Evolutionary conservation across 192 early-diverging fungal species (phyloP).

Genomic region (Mortierella hygrophila): DNA sequence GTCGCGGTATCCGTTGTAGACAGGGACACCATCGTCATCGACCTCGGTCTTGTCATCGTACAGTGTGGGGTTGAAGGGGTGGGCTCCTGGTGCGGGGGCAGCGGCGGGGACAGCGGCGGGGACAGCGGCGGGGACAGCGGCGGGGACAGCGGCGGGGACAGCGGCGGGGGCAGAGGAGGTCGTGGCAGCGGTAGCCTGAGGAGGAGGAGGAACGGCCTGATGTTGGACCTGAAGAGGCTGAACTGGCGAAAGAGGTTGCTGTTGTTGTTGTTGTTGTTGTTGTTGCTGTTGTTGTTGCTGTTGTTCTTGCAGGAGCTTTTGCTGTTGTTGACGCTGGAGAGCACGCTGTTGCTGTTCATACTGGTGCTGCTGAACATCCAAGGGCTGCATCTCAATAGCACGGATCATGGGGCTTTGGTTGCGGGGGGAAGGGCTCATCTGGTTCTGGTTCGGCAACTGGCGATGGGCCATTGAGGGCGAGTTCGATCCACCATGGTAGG

Average conservation of each 20-base stretch:
- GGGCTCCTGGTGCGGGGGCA: constrained; percentile 1
- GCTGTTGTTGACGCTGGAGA: constrained; percentile 40
- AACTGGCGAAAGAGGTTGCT: neutral
- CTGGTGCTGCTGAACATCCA: constrained; percentile 54
- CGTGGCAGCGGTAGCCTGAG: neutral
- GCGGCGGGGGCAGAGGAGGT: neutral
- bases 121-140: neutral
- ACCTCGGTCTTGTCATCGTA: constrained; percentile 53
- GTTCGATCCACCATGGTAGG: neutral
- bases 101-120: neutral
- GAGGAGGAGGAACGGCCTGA: constrained; percentile 13
- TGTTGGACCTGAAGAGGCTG: constrained; percentile 10
- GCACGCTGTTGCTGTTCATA: constrained; percentile 47
- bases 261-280: constrained; percentile 1
- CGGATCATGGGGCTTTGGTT: constrained; percentile 13
- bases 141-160: neutral
- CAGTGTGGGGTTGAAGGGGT: constrained; percentile 42
- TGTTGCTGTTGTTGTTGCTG: constrained; percentile 1
- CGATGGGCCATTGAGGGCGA: constrained; percentile 12
- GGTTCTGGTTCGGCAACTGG: neutral
- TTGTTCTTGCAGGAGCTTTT: constrained; percentile 17
- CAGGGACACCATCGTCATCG: constrained; percentile 43
- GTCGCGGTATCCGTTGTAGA: constrained; percentile 55
- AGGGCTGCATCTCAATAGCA: constrained; percentile 56
- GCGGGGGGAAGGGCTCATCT: neutral